A percentile compares a stretch with the other conserved stretches of the same genome.
Evolutionary conservation across 345 rosid genomes (phyloP).

Genomic region (Excoecaria agallocha): DNA sequence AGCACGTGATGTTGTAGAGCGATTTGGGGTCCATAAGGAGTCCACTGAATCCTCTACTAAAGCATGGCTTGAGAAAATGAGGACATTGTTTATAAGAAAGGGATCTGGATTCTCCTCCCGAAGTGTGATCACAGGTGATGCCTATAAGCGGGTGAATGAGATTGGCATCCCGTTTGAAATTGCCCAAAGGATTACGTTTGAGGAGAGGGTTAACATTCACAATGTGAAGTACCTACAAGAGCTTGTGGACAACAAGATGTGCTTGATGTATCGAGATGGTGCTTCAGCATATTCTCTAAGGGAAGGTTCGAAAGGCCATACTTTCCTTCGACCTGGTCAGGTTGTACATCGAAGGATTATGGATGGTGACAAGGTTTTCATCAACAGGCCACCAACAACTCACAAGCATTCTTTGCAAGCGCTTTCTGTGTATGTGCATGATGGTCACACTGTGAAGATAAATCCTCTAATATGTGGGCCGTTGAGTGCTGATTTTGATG

Average conservation of each 20-base stretch:
- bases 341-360: constrained; percentile 78
- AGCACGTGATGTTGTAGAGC: constrained; percentile 54
- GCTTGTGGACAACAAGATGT: constrained; percentile 68
- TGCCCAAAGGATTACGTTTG: constrained; percentile 84
- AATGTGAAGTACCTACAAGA: constrained; percentile 59
- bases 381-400: constrained; percentile 93
- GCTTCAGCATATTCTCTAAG: constrained; percentile 68
- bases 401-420: constrained; percentile 96
- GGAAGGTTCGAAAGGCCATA: constrained; percentile 91
- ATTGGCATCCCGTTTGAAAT: constrained; percentile 84
- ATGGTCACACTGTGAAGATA: constrained; percentile 90
- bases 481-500: constrained; percentile 95
- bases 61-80: constrained; percentile 92
- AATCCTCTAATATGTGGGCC: constrained; percentile 94
- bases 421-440: constrained; percentile 81
- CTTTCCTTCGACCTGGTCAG: constrained; percentile 74
- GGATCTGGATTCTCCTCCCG: constrained; percentile 97
- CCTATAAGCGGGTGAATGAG: constrained; percentile 68
- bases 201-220: constrained; percentile 76
- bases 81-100: constrained; percentile 77
- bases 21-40: constrained; percentile 60
- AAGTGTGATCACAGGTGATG: constrained; percentile 94
- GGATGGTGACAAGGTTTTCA: constrained; percentile 92
- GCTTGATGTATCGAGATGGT: constrained; percentile 76
- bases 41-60: constrained; percentile 61